Base-by-base conservation (phyloP, 345 rosid species). In the Citrus maxima region DNA sequence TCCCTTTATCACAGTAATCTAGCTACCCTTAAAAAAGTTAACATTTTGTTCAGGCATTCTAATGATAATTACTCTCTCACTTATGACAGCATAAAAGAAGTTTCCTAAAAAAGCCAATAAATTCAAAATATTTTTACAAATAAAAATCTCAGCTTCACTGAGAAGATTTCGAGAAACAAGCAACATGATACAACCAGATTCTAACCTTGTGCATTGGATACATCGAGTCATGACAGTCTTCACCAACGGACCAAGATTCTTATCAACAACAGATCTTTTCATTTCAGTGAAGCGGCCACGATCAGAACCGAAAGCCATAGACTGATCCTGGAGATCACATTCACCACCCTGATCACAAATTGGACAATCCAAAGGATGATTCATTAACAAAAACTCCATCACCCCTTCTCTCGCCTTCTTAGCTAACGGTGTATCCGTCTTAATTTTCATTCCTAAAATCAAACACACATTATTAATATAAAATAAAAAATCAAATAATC, bases 221-320 rank as follows among this genome's bases (percentile, higher is more conserved):
- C 98, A 96, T 25, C 99, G 92, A 86, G 99, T 96, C 99, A 96
- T 94, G 69, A 96, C 99, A 64, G 99, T 96, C 93, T 96, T 96
- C 65, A 96, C 99, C 84, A 96, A 85, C 70, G 99, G 99, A 70
- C 98, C 99, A 46, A 96, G 98, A 74, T 96, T 96, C 87, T 96
- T 96, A 80, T 96, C 99, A 28, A 96, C 99, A 16, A 96, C 99
- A 22, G 99, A 94, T 84, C 98, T 90, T 85, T 96, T 96, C 89
- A 93, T 84, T 79, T 96, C 99, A 68, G 98, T 93, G 84, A 96
- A 96, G 77, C 99, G 90, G 68, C 98, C 98, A 64, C 98, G 95
- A 71, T 97, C 98, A 67, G 99, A 92, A 60, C 99, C 99, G 82
- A 97, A 97, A 70, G 99, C 99, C 99, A 97, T 97, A 64, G 98